A percentile compares a stretch with the other conserved stretches of the same genome.
Conservation (phyloP, 2,329 filamentous ascomycete genomes). For the Talaromyces sp. region DNA sequence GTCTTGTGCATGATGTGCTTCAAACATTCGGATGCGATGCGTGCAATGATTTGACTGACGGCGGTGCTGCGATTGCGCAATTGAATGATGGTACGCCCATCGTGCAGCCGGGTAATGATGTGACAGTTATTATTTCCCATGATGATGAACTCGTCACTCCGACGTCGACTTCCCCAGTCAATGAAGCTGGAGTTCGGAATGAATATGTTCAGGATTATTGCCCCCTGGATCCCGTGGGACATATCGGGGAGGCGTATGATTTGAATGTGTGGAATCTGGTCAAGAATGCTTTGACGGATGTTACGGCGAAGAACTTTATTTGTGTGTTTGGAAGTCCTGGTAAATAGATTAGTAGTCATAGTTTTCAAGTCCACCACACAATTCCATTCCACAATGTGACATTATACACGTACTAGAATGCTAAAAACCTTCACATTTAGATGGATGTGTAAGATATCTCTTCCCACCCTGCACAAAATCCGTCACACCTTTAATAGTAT, state of each 20-base stretch:
- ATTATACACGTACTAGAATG: not conserved
- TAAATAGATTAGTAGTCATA: not conserved
- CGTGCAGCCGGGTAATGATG: constrained; percentile 28
- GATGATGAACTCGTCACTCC: constrained; percentile 35
- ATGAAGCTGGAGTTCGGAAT: constrained; percentile 31
- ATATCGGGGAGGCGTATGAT: constrained; percentile 37
- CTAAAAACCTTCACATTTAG: not conserved
- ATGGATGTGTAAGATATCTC: not conserved
- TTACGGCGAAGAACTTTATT: constrained; percentile 10
- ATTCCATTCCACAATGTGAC: no score
- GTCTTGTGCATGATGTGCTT: constrained; percentile 17
- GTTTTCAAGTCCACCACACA: no score
- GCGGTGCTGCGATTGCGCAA: constrained; percentile 24
- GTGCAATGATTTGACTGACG: constrained; percentile 28
- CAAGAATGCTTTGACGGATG: constrained; percentile 30
- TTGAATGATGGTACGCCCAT: constrained; percentile 33
- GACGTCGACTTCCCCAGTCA: constrained; percentile 25
- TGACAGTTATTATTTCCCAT: constrained; percentile 32
- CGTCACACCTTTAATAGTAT: not conserved
- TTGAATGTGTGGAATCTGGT: constrained; percentile 38
- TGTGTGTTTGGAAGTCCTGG: constrained; percentile 14
- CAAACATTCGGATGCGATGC: constrained; percentile 29
- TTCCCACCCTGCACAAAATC: not conserved
- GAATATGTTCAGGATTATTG: constrained; percentile 31
- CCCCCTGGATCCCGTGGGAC: constrained; percentile 30